Evolutionary conservation across 805 yeast species (phyloP).

Genomic region (Starmerella bombi): DNA sequence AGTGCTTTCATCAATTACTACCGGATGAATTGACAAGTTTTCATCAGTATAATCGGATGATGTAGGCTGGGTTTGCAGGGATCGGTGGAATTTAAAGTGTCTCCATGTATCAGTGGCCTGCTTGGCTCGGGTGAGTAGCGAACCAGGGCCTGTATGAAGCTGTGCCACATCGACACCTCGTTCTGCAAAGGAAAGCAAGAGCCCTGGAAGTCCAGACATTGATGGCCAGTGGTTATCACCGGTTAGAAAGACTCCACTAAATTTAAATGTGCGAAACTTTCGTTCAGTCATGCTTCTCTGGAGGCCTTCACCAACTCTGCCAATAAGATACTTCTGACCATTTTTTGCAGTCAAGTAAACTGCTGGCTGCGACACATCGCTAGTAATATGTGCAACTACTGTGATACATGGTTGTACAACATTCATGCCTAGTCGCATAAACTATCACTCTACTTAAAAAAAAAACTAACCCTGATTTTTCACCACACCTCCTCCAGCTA

Average conservation of each 20-base stretch:
- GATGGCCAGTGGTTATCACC: slow-evolving; percentile 67
- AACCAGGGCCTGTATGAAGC: slow-evolving; percentile 29
- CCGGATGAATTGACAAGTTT: slow-evolving; percentile 20
- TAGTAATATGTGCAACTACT: slow-evolving; percentile 31
- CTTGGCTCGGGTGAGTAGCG: slow-evolving; percentile 28
- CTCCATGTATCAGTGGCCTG: slow-evolving; percentile 72
- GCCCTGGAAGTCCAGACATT: slow-evolving; percentile 89
- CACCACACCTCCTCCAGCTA: too few relatives aligned
- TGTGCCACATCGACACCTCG: slow-evolving; percentile 4
- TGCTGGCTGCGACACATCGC: slow-evolving; percentile 38
- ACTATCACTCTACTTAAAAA: neutral
- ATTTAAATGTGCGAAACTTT: slow-evolving; percentile 42
- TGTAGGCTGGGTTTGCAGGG: slow-evolving; percentile 36
- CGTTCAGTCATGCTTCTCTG: slow-evolving; percentile 61
- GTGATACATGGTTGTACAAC: slow-evolving; percentile 23
- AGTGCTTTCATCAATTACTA: slow-evolving; percentile 24
- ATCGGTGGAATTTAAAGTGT: slow-evolving; percentile 64
- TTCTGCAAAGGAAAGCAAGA: slow-evolving; percentile 67
- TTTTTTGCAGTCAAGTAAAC: slow-evolving; percentile 35
- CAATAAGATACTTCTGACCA: slow-evolving; percentile 54
- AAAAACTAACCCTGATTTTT: too few relatives aligned
- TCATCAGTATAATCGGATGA: slow-evolving; percentile 18
- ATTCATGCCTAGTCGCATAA: neutral
- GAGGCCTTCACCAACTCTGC: slow-evolving; percentile 72
- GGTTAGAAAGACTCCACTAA: slow-evolving; percentile 57